Conservation (phyloP, 2,329 filamentous ascomycete species). For the Apiospora malaysiana region DNA sequence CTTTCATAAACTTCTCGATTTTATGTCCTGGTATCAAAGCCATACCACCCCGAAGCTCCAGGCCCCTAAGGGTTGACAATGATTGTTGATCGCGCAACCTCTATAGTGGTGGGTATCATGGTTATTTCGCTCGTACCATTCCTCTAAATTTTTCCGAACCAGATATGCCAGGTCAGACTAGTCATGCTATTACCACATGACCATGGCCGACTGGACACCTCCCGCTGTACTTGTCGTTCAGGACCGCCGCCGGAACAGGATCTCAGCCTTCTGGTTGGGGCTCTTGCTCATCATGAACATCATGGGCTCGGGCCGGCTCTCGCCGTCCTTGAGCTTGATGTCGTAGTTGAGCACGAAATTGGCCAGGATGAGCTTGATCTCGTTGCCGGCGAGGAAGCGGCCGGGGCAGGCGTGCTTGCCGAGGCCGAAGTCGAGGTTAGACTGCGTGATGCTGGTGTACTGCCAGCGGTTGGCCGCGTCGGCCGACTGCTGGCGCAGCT, state of each 20-base stretch:
- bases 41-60: not conserved
- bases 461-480: slow-evolving; percentile 31
- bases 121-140: not conserved
- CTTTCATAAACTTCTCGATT: not conserved
- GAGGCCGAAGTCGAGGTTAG: slow-evolving; percentile 45
- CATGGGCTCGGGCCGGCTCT: slow-evolving; percentile 34
- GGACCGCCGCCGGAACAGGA: slow-evolving; percentile 35
- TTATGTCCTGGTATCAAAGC: not conserved
- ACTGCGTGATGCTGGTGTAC: slow-evolving; percentile 44
- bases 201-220: not conserved
- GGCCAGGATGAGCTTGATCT: slow-evolving; percentile 52
- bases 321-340: slow-evolving; percentile 38
- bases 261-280: slow-evolving; percentile 39
- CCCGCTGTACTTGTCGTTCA: not conserved
- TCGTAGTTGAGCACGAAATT: slow-evolving; percentile 49
- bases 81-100: not conserved
- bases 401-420: slow-evolving; percentile 50
- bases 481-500: slow-evolving; percentile 37
- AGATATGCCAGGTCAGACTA: not conserved
- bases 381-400: slow-evolving; percentile 51
- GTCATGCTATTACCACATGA: slow-evolving; percentile 7
- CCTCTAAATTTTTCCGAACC: not conserved
- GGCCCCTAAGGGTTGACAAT: slow-evolving; percentile 1
- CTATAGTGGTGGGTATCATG: slow-evolving; percentile 10
- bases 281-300: slow-evolving; percentile 44